Evolutionary conservation across 306 rosid species (phyloP), one percentile per base, ranked within the genome.

Genomic region (Ormosia emarginata): DNA sequence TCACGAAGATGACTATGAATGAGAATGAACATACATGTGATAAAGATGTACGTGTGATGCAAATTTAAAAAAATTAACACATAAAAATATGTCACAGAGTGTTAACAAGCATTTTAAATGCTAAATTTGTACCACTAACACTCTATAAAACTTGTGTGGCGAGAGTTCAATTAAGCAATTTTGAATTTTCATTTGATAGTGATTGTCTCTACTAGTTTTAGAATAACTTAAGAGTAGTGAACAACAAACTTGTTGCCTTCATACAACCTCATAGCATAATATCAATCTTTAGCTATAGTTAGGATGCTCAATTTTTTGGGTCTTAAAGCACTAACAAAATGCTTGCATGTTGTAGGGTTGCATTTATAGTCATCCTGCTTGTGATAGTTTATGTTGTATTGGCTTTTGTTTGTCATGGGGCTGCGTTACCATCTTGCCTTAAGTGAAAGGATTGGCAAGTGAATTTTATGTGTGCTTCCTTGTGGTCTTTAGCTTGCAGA

Each of bases 351-450:
- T 88, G 90, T 95, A 96, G 99, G 90, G 55, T 92, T 71, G 96
- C 91, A 5, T 89, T 96, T 67, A 88, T 96, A 79, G 13, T 92
- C 85, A 71, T 93, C 80, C 86, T 96, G 78, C 92, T 96, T 33
- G 91, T 90, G 87, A 81, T 94, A 74, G 77, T 75, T 53, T 96
- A 94, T 79, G 58, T 91, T 67, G 91, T 94, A 52, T 61, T 92
- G 87, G 98, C 98, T 86, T 91, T 92, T 74, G 98, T 92, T 85
- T 96, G 99, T 87, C 92, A 87, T 80, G 99, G 99, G 41, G 89
- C 89, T 37, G 80, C 93, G 2, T 84, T 96, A 15, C 98, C 98
- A 6, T 56, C 89, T 18, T 94, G 99, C 91, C 76, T 93, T 37
- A 70, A 82, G 90, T 84, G 88, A 91, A n/a, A 85, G 68, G 73